Evolutionary conservation across 2,329 filamentous ascomycete species (phyloP).

Genomic region (Cladosporium colombiae): DNA sequence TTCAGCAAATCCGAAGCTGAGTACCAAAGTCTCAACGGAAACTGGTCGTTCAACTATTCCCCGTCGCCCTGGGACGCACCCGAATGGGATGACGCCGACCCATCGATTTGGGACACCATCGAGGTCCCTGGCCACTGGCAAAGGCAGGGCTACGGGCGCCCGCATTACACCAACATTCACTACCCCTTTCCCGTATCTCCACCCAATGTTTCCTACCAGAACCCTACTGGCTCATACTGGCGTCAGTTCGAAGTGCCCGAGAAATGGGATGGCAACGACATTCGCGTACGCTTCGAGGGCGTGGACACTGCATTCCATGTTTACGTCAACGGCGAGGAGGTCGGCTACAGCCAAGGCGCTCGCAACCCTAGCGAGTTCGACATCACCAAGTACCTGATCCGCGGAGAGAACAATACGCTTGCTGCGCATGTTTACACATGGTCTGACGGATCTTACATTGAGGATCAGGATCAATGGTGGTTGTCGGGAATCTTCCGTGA

Average conservation of each 20-base stretch:
- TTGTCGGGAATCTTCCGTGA: conserved; percentile 62
- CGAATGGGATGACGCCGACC: conserved; percentile 10
- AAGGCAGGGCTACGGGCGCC: conserved; percentile 67
- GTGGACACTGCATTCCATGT: conserved; percentile 71
- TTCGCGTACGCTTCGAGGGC: conserved; percentile 67
- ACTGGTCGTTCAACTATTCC: conserved; percentile 15
- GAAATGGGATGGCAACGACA: conserved; percentile 51
- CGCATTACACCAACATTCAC: conserved; percentile 68
- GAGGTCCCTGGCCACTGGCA: conserved; percentile 69
- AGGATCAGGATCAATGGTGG: conserved; percentile 59
- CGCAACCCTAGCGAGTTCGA: conserved; percentile 70
- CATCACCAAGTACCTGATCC: conserved; percentile 53
- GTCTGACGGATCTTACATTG: conserved; percentile 68
- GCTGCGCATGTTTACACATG: conserved; percentile 67
- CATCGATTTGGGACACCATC: conserved; percentile 52
- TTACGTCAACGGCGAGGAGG: conserved; percentile 62
- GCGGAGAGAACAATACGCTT: conserved; percentile 53
- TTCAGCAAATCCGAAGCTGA: conserved; percentile 15
- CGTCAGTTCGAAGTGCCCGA: conserved; percentile 56
- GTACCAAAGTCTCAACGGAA: conserved; percentile 10
- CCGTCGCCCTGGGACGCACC: conserved; percentile 13
- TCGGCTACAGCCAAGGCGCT: conserved; percentile 70
- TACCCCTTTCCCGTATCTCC: conserved; percentile 67
- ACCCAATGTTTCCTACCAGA: conserved; percentile 60
- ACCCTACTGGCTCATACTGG: conserved; percentile 64